These are phyloP conservation scores for Metarhizium humberi DNA, from an alignment of 2,329 filamentous ascomycete species.

Conservation along the genomic window DNA sequence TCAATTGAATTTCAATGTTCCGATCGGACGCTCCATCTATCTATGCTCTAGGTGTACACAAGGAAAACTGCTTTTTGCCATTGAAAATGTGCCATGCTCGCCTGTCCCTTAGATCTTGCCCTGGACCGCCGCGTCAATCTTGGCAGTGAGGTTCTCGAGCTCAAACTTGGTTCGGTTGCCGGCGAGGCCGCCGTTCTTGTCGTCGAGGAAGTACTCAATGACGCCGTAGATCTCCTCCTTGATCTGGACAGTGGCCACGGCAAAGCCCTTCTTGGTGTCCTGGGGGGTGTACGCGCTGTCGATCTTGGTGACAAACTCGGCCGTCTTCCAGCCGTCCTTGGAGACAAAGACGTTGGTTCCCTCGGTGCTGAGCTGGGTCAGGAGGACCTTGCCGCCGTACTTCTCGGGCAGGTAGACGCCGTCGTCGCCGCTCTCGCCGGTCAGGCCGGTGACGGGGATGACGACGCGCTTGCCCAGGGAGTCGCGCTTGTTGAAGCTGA, in stretches of 20 bases:
- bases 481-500: slow-evolving; percentile 20
- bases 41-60: no score
- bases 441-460: background rate
- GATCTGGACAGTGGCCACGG: slow-evolving; percentile 8
- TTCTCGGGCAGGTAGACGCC: slow-evolving; percentile 23
- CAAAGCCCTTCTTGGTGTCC: background rate
- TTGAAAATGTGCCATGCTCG: background rate
- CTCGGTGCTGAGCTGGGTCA: slow-evolving; percentile 19
- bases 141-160: background rate
- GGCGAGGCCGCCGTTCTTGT: background rate
- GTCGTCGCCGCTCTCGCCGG: slow-evolving; percentile 10
- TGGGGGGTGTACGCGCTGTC: slow-evolving; percentile 10
- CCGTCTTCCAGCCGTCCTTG: slow-evolving; percentile 23
- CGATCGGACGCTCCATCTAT: no score
- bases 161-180: background rate
- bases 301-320: slow-evolving; percentile 15
- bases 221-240: background rate
- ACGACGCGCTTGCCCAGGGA: background rate
- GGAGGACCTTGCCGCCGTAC: slow-evolving; percentile 23
- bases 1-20: no score
- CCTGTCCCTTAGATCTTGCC: background rate
- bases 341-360: slow-evolving; percentile 28
- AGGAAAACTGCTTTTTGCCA: background rate
- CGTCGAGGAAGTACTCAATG: background rate
- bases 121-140: background rate